phyloP scores from a whole-genome alignment of 2,329 filamentous ascomycete species.

The Fusarium nygamai region DNA sequence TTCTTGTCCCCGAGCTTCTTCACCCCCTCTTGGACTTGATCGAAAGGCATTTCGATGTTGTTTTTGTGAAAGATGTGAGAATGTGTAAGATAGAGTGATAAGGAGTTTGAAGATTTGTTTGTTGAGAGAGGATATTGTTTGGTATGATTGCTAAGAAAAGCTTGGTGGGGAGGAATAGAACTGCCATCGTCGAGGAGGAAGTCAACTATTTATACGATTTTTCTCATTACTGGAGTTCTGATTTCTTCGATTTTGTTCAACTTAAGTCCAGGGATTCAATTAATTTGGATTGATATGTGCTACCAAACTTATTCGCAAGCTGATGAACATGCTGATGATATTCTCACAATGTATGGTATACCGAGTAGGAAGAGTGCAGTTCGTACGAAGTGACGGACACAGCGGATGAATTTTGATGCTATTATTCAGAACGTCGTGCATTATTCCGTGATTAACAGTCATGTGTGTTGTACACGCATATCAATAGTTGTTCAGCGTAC shows the following conservation, averaged over 20 bases:
- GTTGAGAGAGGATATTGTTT: neutral
- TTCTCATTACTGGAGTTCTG: rapidly evolving
- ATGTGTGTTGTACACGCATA: neutral
- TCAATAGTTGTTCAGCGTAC: neutral
- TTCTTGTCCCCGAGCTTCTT: neutral
- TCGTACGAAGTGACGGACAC: rapidly evolving
- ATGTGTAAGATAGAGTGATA: rapidly evolving
- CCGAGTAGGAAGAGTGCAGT: too few relatives aligned
- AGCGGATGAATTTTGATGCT: rapidly evolving
- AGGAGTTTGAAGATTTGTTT: rapidly evolving
- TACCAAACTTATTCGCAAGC: neutral
- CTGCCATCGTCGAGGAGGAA: neutral
- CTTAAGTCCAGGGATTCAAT: neutral
- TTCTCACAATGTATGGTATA: rapidly evolving
- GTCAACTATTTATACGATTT: neutral
- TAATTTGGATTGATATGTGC: neutral
- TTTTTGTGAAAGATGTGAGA: rapidly evolving
- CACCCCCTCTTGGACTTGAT: neutral
- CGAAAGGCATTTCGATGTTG: rapidly evolving
- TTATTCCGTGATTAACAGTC: rapidly evolving
- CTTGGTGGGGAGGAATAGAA: neutral
- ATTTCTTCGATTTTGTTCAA: rapidly evolving
- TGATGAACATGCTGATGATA: neutral
- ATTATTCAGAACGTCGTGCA: rapidly evolving
- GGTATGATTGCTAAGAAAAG: neutral